Percentiles rank a stretch among this genome's conserved stretches.
These are phyloP conservation scores for Dactylis glomerata DNA, from an alignment of 176 grass and related monocot species.

Conservation along the genomic window DNA sequence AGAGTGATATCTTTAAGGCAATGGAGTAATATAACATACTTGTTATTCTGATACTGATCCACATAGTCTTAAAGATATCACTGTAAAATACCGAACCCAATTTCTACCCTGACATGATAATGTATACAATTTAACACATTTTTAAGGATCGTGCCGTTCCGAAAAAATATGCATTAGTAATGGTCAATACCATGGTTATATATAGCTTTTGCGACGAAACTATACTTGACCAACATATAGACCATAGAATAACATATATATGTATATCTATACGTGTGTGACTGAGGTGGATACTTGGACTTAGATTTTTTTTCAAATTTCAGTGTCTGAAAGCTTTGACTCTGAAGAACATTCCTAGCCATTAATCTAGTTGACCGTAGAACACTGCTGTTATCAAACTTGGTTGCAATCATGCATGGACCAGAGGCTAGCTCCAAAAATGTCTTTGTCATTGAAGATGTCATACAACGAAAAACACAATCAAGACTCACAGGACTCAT, in stretches of 20 bases:
- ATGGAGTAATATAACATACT: no score
- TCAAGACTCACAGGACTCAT: not conserved
- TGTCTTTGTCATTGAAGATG: not conserved
- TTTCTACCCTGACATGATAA: not conserved
- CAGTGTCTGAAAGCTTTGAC: not conserved
- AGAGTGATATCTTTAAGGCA: no score
- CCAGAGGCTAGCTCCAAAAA: not conserved
- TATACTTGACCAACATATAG: not conserved
- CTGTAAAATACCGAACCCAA: no score
- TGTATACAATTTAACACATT: not conserved
- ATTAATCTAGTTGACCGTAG: not conserved
- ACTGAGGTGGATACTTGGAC: not conserved
- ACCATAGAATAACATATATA: not conserved
- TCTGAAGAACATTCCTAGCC: not conserved
- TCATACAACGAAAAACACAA: not conserved
- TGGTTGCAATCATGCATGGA: not conserved
- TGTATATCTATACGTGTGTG: not conserved
- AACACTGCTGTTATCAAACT: not conserved
- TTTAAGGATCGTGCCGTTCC: not conserved
- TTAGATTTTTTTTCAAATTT: not conserved
- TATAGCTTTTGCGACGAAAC: not conserved
- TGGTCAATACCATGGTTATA: not conserved
- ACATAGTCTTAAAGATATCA: no score
- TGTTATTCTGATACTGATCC: no score
- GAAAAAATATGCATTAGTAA: not conserved